Evolutionary conservation across 2,329 filamentous ascomycete genomes (phyloP).

Genomic region (Escovopsis sp.): DNA sequence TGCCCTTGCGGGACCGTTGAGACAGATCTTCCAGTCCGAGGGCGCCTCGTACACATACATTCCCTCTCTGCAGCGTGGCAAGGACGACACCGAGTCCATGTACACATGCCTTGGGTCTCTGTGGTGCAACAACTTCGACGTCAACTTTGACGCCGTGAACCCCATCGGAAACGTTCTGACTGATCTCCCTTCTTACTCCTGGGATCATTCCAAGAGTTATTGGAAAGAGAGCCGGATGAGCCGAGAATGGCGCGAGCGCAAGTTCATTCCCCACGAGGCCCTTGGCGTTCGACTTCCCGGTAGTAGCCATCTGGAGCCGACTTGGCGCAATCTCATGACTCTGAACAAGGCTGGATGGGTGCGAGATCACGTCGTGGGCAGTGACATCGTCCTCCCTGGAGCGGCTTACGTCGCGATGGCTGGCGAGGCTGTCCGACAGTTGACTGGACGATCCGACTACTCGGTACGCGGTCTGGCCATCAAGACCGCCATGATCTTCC

Average conservation of each 20-base stretch:
- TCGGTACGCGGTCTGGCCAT: not conserved
- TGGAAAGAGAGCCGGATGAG: slow-evolving; percentile 18
- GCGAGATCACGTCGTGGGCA: not conserved
- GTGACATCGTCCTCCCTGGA: not conserved
- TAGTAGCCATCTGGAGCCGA: not conserved
- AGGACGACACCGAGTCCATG: not conserved
- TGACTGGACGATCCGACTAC: not conserved
- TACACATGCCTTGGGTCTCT: not conserved
- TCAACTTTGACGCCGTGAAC: not conserved
- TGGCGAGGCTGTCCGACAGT: slow-evolving; percentile 1
- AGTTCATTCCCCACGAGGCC: not conserved
- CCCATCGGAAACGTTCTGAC: not conserved
- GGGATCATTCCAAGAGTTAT: slow-evolving; percentile 21
- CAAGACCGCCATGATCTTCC: not conserved
- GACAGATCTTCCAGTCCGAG: not conserved
- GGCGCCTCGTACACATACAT: not conserved
- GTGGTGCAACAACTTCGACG: slow-evolving; percentile 5
- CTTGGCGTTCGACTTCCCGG: not conserved
- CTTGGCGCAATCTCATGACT: not conserved
- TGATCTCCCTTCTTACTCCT: slow-evolving; percentile 19
- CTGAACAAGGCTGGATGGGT: slow-evolving; percentile 2
- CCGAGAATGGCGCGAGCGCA: slow-evolving; percentile 13
- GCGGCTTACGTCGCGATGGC: slow-evolving; percentile 3
- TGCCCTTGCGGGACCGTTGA: not conserved
- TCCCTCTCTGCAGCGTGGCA: not conserved